phyloP scores from a whole-genome alignment of 192 early-diverging fungal species.

The Backusella parvicylindrica region DNA sequence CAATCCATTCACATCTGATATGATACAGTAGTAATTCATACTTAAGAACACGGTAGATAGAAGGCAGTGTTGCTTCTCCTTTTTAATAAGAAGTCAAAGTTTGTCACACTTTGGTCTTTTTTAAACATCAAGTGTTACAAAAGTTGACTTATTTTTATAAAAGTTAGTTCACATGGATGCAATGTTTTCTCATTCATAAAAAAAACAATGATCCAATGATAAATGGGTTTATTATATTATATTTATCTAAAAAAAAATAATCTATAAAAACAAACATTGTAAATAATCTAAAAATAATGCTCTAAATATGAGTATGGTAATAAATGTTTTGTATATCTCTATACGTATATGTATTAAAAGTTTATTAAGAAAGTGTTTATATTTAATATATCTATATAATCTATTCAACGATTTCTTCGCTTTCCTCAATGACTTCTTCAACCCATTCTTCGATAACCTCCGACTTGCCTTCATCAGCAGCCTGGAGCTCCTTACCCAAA shows the following conservation, averaged over 20 bases:
- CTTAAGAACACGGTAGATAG: too few relatives aligned
- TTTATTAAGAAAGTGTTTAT: conserved; percentile 1
- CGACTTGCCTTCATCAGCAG: conserved; percentile 55
- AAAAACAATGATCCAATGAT: neutral
- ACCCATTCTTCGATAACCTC: conserved; percentile 83
- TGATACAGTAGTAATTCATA: neutral
- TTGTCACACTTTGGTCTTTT: neutral
- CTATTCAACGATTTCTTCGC: conserved; percentile 77
- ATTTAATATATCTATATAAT: neutral
- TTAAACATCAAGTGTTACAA: neutral
- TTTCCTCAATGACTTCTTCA: conserved; percentile 84
- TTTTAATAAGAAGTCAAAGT: neutral
- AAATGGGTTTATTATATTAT: neutral
- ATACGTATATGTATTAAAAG: neutral
- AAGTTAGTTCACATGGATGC: neutral
- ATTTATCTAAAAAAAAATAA: neutral
- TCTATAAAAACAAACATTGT: too few relatives aligned
- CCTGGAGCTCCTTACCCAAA: conserved; percentile 48
- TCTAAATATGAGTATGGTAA: neutral
- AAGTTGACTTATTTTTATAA: neutral
- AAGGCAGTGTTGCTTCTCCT: too few relatives aligned
- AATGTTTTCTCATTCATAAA: neutral
- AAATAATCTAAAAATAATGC: neutral
- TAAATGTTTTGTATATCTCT: neutral
- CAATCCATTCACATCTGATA: neutral